phyloP scores from a whole-genome alignment of 2,329 filamentous ascomycete species.

The Shiraia sp. region DNA sequence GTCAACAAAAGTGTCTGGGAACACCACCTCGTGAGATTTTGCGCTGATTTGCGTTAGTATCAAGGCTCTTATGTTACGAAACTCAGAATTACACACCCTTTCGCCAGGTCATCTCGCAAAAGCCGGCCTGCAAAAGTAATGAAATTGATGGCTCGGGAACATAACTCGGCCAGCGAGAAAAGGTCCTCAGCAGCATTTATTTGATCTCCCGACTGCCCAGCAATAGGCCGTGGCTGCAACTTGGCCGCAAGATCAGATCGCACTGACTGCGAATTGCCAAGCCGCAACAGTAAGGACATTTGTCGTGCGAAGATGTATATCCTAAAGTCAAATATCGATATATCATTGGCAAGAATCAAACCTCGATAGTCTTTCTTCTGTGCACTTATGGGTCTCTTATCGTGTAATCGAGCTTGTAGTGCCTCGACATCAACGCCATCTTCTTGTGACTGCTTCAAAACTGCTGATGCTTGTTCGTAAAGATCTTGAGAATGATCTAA shows the following conservation, averaged over 20 bases:
- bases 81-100: conserved; percentile 53
- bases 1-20: conserved; percentile 63
- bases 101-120: conserved; percentile 75
- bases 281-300: conserved; percentile 75
- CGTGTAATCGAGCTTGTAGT: conserved; percentile 24
- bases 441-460: conserved; percentile 27
- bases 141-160: conserved; percentile 79
- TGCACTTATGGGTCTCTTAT: conserved; percentile 43
- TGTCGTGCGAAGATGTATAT: conserved; percentile 93
- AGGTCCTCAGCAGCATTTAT: conserved; percentile 72
- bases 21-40: conserved; percentile 27
- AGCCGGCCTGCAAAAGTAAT: conserved; percentile 78
- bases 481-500: conserved; percentile 75
- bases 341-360: conserved; percentile 89
- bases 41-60: conserved; percentile 25
- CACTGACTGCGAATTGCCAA: conserved; percentile 67
- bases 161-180: conserved; percentile 81
- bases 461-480: conserved; percentile 51
- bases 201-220: conserved; percentile 24
- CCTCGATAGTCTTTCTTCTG: conserved; percentile 80
- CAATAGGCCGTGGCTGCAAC: conserved; percentile 33
- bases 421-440: conserved; percentile 11
- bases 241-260: conserved; percentile 47
- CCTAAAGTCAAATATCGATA: conserved; percentile 93
- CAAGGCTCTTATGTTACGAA: no score